Percentiles rank a stretch among this genome's conserved stretches.
Evolutionary conservation across 805 yeast genomes (phyloP).

Genomic region (Blastobotrys terrestris): DNA sequence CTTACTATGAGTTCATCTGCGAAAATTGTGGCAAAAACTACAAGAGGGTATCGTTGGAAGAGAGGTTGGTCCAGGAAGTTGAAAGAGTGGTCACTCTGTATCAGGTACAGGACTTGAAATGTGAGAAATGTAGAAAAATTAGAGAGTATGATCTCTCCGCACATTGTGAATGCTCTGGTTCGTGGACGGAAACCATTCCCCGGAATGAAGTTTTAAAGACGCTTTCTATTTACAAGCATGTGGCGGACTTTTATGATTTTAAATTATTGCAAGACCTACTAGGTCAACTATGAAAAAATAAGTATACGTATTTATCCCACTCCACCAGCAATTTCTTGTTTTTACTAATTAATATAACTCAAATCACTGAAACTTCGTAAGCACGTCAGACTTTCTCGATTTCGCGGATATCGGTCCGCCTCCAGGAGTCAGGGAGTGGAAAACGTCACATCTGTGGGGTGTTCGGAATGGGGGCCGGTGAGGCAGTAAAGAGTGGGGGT

Average conservation of each 20-base stretch:
- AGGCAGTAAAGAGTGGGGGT: no score
- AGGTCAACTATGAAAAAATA: neutral
- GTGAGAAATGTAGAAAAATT: constrained; percentile 67
- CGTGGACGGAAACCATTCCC: constrained; percentile 58
- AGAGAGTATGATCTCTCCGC: constrained; percentile 62
- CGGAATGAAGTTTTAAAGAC: constrained; percentile 40
- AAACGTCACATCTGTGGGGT: no score
- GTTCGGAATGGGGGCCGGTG: no score
- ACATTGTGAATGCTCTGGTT: constrained; percentile 85
- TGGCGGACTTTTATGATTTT: constrained; percentile 56
- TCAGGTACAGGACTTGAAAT: constrained; percentile 73
- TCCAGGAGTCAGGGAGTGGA: no score
- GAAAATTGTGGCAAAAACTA: constrained; percentile 57
- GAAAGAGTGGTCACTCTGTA: constrained; percentile 50
- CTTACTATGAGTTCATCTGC: constrained; percentile 47
- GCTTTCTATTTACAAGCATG: constrained; percentile 46
- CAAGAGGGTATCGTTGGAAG: constrained; percentile 70
- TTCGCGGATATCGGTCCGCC: no score
- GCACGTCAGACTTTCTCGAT: no score
- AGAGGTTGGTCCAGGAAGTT: constrained; percentile 62
- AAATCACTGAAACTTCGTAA: no score
- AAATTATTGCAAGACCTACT: constrained; percentile 42
- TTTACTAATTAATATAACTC: no score
- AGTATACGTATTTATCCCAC: no score
- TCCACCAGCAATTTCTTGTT: no score